These are phyloP conservation scores for Ophiognomonia clavigignenti-juglandacearum DNA, from an alignment of 2,329 filamentous ascomycete species.

Conservation along the genomic window DNA sequence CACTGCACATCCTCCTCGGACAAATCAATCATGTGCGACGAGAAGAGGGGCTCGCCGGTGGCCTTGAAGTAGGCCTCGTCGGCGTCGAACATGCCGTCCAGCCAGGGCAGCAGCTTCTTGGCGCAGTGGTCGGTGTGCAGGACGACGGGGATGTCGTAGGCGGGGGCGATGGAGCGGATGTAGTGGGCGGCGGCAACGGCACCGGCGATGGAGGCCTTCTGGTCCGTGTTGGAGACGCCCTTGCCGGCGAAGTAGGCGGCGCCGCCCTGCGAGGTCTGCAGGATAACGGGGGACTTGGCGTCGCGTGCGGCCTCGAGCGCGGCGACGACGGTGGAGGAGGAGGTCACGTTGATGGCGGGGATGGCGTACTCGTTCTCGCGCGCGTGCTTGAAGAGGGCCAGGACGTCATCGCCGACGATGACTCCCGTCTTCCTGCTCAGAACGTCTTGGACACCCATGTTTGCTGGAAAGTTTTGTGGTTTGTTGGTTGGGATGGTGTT, in stretches of 20 bases:
- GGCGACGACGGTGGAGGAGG: conserved; percentile 71
- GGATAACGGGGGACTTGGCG: conserved; percentile 83
- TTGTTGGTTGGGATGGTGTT: too few relatives aligned
- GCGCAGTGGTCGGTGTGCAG: conserved; percentile 98
- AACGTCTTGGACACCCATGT: conserved; percentile 45
- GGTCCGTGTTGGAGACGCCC: conserved; percentile 76
- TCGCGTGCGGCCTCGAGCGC: conserved; percentile 93
- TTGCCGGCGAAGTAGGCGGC: conserved; percentile 90
- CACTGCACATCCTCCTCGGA: conserved; percentile 85
- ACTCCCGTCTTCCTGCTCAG: conserved; percentile 61
- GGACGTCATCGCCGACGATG: conserved; percentile 46
- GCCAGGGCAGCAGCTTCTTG: conserved; percentile 98
- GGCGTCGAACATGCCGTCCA: conserved; percentile 91
- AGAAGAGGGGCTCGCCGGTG: conserved; percentile 89
- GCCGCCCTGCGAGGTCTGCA: conserved; percentile 91
- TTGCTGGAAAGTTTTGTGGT: not conserved
- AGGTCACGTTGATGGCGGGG: conserved; percentile 90
- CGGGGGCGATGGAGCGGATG: conserved; percentile 80
- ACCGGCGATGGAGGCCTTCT: conserved; percentile 84
- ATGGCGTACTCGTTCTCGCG: conserved; percentile 86
- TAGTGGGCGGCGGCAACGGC: conserved; percentile 87
- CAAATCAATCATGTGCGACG: conserved; percentile 97
- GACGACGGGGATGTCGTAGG: conserved; percentile 86
- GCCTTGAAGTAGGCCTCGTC: conserved; percentile 95
- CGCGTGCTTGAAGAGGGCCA: conserved; percentile 78